Evolutionary conservation across 2,329 filamentous ascomycete species (phyloP), one percentile per base, ranked within the genome.

Genomic region (Didymella exigua): DNA sequence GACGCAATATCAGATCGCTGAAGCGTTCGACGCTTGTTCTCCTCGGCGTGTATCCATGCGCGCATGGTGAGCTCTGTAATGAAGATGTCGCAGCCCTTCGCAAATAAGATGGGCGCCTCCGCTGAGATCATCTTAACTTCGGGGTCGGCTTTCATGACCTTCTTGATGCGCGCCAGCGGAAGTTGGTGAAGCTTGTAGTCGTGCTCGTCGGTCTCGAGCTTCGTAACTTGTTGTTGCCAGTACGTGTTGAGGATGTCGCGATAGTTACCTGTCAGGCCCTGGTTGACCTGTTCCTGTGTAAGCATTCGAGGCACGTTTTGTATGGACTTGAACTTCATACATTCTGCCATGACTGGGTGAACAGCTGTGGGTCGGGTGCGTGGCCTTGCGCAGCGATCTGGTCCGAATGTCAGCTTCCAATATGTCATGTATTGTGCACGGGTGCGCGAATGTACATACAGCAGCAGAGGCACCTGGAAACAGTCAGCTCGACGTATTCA

Each of bases 61-160:
- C 95, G 91, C 95, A 99, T 99, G 7, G 95, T 99, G 58, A 99
- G 82, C 77, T 99, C 95, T 1, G 93, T 97, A 72, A 99, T 99
- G 79, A 99, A 99, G 72, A 98, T 97, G 73, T 99, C 95, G 77
- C 95, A 98, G 31, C 93, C 95, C 77, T 99, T 99, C 46, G 95
- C 95, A 70, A 99, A 99, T 13, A 99, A 82, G 66, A 99, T 99
- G 1, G 95, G 95, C 1, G 95, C 95, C 78, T 99, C 95, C 8
- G 95, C 95, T 4, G 93, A 98, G 60, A 99, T 99, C 95, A 99
- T 99, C 81, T 99, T 99, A 42, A 99, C 95, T 70, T 99, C 95
- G 0, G 95, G 95, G 66, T 99, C 95, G 0, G 95, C 95, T 79
- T 99, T 99, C 95, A 99, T 99, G 63, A 99, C 95, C 77, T 99